Evolutionary conservation across 805 yeast genomes (phyloP), one percentile per base, ranked within the genome.

Genomic region (Saccharomyces paradoxus): DNA sequence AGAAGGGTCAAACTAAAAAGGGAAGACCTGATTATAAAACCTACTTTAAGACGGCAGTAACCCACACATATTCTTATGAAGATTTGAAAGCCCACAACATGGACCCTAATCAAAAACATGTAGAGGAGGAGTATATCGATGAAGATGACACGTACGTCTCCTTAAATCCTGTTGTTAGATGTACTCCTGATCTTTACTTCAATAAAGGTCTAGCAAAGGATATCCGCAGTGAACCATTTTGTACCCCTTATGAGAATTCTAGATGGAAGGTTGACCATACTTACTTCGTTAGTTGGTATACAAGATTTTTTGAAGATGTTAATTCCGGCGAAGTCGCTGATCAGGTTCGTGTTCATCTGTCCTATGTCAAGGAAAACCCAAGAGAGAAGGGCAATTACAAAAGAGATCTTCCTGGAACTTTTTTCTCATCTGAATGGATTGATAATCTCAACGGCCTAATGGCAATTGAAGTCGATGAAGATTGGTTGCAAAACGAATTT

Each of bases 281-380:
- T 0, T 86, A 87, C 62, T 89, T 90, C 63, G 70, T 87, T 52
- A 83, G 92, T 9, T 89, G 97, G 97, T 89, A 75, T 70, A 77
- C 92, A 2, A 76, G 78, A 50, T 84, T 73, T 66, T 89, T 88
- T 63, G 60, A 52, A 17, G 60, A 69, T 51, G 69, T 63, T 46
- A 49, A 60, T 26, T 61, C 69, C 48, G 68, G 61, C 21, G 75
- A 78, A 50, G 78, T 73, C 2, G 86, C 81, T 26, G 73, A 80
- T 49, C 79, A 81, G 28, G 90, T 87, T 9, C 80, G 80, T 61
- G 60, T 88, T 32, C 94, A 87, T 67, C 74, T 84, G 56, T 82
- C 86, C 1, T 82, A 80, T 60, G 78, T 87, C 32, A 81, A 78
- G 64, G 90, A 85, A 62, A 66, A 76, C 21, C 65, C 74, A 1